These are phyloP conservation scores for Lachancea quebecensis DNA, from an alignment of 805 yeast genomes.

Conservation along the genomic window DNA sequence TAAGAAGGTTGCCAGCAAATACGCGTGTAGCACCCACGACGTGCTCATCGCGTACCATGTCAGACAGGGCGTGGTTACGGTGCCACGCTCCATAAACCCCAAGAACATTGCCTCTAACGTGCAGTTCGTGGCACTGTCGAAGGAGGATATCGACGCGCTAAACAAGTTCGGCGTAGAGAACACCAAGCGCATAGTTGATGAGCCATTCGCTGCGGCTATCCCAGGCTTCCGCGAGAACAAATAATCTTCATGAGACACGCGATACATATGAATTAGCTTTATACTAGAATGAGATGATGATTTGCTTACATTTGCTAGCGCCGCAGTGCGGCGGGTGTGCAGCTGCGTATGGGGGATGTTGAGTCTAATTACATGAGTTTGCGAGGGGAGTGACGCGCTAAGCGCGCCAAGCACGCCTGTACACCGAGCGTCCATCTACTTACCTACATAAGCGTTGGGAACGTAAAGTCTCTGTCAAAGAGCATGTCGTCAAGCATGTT, in stretches of 20 bases:
- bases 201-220: slow-evolving; percentile 19
- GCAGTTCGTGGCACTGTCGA: slow-evolving; percentile 34
- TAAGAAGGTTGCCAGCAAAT: slow-evolving; percentile 48
- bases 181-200: slow-evolving; percentile 31
- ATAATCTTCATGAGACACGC: not conserved
- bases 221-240: slow-evolving; percentile 27
- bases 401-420: too few species aligned
- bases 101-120: slow-evolving; percentile 46
- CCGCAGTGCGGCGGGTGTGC: too few species aligned
- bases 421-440: too few species aligned
- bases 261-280: not conserved
- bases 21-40: slow-evolving; percentile 46
- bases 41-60: slow-evolving; percentile 60
- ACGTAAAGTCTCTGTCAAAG: slow-evolving; percentile 6
- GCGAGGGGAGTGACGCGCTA: too few species aligned
- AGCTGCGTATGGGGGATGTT: too few species aligned
- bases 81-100: slow-evolving; percentile 69
- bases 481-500: slow-evolving; percentile 6
- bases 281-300: not conserved
- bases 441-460: slow-evolving; percentile 3
- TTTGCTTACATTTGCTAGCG: not conserved
- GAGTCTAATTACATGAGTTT: too few species aligned
- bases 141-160: slow-evolving; percentile 37
- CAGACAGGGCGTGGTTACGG: slow-evolving; percentile 49
- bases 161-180: slow-evolving; percentile 27